Conservation (phyloP, 2,329 filamentous ascomycete genomes). For the Hymenoscyphus fraxineus region DNA sequence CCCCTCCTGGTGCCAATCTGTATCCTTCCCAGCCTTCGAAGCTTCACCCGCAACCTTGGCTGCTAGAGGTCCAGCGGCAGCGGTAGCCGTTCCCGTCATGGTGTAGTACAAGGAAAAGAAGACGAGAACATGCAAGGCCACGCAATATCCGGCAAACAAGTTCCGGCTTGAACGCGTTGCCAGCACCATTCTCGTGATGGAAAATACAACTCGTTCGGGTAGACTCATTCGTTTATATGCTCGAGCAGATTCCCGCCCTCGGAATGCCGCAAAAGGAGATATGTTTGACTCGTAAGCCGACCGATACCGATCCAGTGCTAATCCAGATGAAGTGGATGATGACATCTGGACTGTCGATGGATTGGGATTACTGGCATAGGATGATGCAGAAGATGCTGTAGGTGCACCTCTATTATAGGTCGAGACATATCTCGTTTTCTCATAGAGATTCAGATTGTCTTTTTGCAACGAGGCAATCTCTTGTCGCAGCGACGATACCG, state of each 20-base stretch:
- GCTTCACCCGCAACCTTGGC: slow-evolving; percentile 35
- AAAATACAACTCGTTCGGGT: slow-evolving; percentile 85
- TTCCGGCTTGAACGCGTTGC: slow-evolving; percentile 89
- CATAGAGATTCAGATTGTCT: slow-evolving; percentile 93
- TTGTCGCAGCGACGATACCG: slow-evolving; percentile 79
- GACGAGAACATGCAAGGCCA: slow-evolving; percentile 82
- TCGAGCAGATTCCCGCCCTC: slow-evolving; percentile 85
- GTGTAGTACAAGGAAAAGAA: slow-evolving; percentile 73
- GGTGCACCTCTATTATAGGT: slow-evolving; percentile 76
- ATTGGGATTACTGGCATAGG: slow-evolving; percentile 70
- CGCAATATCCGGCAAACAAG: slow-evolving; percentile 86
- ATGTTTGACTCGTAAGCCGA: slow-evolving; percentile 93
- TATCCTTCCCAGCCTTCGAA: slow-evolving; percentile 39
- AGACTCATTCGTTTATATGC: slow-evolving; percentile 92
- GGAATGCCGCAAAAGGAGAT: slow-evolving; percentile 91
- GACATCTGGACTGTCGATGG: slow-evolving; percentile 65
- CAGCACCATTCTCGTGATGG: slow-evolving; percentile 84
- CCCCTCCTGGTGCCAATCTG: slow-evolving; percentile 60
- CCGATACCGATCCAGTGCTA: slow-evolving; percentile 78
- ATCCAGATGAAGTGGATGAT: slow-evolving; percentile 57
- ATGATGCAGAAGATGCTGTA: slow-evolving; percentile 57
- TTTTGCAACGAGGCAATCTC: slow-evolving; percentile 91
- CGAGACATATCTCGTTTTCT: slow-evolving; percentile 95
- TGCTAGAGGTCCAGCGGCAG: slow-evolving; percentile 39
- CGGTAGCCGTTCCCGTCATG: slow-evolving; percentile 41